Evolutionary conservation across 1,139 yeast genomes (phyloP).

Genomic region (Taphrina confusa): DNA sequence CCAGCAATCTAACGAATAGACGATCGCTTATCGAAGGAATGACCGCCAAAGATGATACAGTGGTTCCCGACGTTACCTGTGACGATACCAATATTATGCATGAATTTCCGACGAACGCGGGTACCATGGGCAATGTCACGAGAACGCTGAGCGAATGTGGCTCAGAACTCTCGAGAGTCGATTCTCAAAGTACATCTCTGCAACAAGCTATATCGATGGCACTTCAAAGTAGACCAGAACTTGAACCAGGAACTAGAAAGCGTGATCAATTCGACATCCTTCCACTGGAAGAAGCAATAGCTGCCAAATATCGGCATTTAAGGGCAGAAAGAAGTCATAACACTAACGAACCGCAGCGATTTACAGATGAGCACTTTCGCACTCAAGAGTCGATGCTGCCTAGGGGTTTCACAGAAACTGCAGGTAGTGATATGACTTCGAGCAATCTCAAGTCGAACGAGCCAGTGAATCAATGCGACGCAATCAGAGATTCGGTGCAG

Average conservation of each 20-base stretch:
- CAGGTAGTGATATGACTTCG: too few species aligned
- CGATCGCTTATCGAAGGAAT: neutral
- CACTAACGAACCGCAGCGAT: neutral
- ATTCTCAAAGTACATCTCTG: constrained; percentile 15
- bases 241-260: neutral
- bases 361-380: too few species aligned
- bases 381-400: too few species aligned
- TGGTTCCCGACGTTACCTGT: neutral
- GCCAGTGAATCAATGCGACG: too few species aligned
- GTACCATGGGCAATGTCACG: constrained; percentile 15
- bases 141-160: neutral
- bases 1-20: neutral
- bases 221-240: neutral
- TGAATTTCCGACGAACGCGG: constrained; percentile 3
- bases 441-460: too few species aligned
- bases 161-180: constrained; percentile 20
- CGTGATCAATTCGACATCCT: neutral
- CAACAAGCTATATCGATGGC: constrained; percentile 26
- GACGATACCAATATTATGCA: neutral
- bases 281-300: constrained; percentile 13
- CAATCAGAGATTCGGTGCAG: too few species aligned
- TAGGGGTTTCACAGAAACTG: too few species aligned
- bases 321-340: neutral
- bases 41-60: neutral
- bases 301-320: constrained; percentile 4